Base-by-base conservation (phyloP, 306 rosid genomes). In the Lagenaria siceraria region DNA sequence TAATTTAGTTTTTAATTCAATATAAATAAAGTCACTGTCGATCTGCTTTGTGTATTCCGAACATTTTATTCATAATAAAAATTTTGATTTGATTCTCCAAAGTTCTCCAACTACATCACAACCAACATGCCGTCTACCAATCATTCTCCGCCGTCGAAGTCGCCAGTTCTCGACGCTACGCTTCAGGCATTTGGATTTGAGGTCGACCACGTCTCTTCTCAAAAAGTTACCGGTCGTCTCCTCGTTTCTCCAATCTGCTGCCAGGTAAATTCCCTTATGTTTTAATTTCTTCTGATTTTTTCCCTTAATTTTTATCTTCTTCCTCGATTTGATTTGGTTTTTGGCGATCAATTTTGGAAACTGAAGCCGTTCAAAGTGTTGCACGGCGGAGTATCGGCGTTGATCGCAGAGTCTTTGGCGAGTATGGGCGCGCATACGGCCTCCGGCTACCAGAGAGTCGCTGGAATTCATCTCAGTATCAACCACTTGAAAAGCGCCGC, bases 311-410 rank as follows among this genome's bases (percentile, higher is more conserved):
- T 7, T 17, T 51, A 6, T 17, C 21, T 51, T 51, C 55, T 51
- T 33, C 9, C 12, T 49, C 38, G 14, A 29, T 76, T 43, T 40
- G 21, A 35, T 40, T 68, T 24, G 2, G n/a, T 15, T 55, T 22
- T 17, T 10, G 17, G 0, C 36, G 24, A n/a, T 55, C 4, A 15
- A 24, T 58, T 10, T 19, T 7, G 27, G 29, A 17, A 7, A 52
- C 14, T 25, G 22, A 86, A 94, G 99, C 97, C 97, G 22, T 95
- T 95, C 82, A 92, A 90, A 87, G 99, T 95, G 83, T 80, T 95
- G 52, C 99, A 95, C 85, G 99, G 99, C 66, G 99, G 99, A 9
- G 91, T 92, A 33, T 95, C 97, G n/a, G 99, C 99, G 7, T 71
- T 95, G 87, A 82, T 95, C 42, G 86, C 97, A 3, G 99, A 95